Evolutionary conservation across 2,329 filamentous ascomycete species (phyloP).

Genomic region (Epichloe coenophiala): DNA sequence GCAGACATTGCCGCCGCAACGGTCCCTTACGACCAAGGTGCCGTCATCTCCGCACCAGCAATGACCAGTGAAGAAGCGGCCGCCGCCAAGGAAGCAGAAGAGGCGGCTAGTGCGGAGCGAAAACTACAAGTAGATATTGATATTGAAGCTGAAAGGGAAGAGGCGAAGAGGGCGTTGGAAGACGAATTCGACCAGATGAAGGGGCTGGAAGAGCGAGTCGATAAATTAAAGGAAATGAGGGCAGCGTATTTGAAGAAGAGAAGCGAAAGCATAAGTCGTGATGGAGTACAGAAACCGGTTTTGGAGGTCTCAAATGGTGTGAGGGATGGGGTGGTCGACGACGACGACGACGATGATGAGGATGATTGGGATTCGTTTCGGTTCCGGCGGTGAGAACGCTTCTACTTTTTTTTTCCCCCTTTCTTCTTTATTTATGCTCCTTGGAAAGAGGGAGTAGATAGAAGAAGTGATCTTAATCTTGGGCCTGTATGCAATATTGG

Average conservation of each 20-base stretch:
- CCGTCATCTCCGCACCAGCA: constrained; percentile 55
- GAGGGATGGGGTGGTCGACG: constrained; percentile 14
- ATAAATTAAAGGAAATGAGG: constrained; percentile 53
- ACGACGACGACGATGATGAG: constrained; percentile 25
- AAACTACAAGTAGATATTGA: constrained; percentile 42
- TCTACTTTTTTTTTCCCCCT: background rate
- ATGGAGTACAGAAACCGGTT: constrained; percentile 13
- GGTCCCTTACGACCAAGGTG: constrained; percentile 28
- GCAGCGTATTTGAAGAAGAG: constrained; percentile 45
- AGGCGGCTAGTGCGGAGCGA: constrained; percentile 36
- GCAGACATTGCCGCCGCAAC: constrained; percentile 53
- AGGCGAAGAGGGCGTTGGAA: constrained; percentile 59
- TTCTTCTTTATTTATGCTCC: too few species aligned
- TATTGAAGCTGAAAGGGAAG: constrained; percentile 57
- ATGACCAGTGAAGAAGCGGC: constrained; percentile 51
- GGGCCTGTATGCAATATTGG: too few species aligned
- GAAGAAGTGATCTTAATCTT: too few species aligned
- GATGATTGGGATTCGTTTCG: constrained; percentile 49
- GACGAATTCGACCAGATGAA: constrained; percentile 77
- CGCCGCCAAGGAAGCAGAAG: constrained; percentile 35
- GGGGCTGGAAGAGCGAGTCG: constrained; percentile 58
- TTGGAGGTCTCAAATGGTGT: constrained; percentile 4
- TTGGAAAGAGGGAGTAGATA: too few species aligned
- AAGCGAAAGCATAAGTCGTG: constrained; percentile 16
- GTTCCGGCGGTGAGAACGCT: constrained; percentile 18